A percentile compares a stretch with the other conserved stretches of the same genome.
Conservation (phyloP, 2,329 filamentous ascomycete species). For the Byssochlamys sp. region DNA sequence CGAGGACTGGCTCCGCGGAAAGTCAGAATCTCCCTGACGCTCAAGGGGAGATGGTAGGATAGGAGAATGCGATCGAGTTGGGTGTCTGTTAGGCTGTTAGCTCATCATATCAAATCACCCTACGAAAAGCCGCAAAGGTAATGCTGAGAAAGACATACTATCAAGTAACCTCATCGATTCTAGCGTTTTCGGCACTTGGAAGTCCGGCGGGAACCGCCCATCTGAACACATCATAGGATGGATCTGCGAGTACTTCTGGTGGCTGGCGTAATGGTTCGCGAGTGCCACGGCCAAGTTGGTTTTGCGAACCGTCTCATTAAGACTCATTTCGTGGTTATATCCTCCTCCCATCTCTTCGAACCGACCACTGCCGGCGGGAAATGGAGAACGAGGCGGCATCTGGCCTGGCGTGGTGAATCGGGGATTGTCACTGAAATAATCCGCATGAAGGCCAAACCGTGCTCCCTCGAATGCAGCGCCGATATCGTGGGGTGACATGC, state of each 20-base stretch:
- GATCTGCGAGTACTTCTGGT: constrained; percentile 9
- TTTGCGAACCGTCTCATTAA: constrained; percentile 9
- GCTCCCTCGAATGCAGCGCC: constrained; percentile 11
- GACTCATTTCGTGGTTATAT: constrained; percentile 3
- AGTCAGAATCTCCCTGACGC: constrained; percentile 7
- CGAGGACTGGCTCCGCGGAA: background rate
- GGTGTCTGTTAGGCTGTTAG: constrained; percentile 4
- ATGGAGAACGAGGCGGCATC: background rate
- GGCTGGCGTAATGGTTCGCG: constrained; percentile 12
- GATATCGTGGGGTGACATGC: constrained; percentile 11
- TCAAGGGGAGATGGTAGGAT: constrained; percentile 13
- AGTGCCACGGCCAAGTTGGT: constrained; percentile 14
- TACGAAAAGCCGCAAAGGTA: background rate
- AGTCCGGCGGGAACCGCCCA: constrained; percentile 15
- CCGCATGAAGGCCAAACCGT: constrained; percentile 10
- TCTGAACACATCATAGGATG: constrained; percentile 15
- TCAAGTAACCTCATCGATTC: constrained; percentile 13
- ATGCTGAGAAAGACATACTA: constrained; percentile 7
- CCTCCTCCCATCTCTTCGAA: constrained; percentile 2
- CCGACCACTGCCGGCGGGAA: background rate
- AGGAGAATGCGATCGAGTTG: constrained; percentile 18
- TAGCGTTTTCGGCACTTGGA: constrained; percentile 12
- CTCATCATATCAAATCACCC: background rate
- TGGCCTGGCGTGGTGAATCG: background rate
- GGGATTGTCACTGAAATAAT: constrained; percentile 6